Evolutionary conservation across 306 rosid genomes (phyloP).

Genomic region (Acmispon strigosus): DNA sequence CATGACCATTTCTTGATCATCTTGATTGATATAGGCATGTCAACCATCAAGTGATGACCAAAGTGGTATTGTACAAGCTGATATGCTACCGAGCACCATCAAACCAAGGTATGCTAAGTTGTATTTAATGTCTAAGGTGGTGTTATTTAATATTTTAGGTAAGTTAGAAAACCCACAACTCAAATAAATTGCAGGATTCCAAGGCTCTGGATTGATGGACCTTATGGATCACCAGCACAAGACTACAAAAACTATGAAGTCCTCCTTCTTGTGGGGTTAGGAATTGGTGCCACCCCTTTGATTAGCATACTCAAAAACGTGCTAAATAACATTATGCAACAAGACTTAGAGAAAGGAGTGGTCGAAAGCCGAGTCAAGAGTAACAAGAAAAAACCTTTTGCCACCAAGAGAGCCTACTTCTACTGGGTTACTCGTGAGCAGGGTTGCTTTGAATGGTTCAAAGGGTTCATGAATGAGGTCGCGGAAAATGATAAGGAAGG

Average conservation of each 20-base stretch:
- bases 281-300: constrained; percentile 85
- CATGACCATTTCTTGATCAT: not conserved
- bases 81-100: constrained; percentile 39
- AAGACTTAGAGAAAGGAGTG: constrained; percentile 39
- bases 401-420: constrained; percentile 69
- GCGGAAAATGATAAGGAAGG: constrained; percentile 62
- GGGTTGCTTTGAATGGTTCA: constrained; percentile 87
- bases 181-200: constrained; percentile 54
- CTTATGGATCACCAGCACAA: constrained; percentile 93
- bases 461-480: constrained; percentile 76
- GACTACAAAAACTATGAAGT: constrained; percentile 85
- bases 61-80: constrained; percentile 79
- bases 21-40: constrained; percentile 49
- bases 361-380: constrained; percentile 18
- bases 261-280: constrained; percentile 76
- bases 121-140: not conserved
- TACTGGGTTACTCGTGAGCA: constrained; percentile 91
- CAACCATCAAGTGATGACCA: constrained; percentile 62
- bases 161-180: too few relatives aligned
- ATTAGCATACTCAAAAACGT: constrained; percentile 86
- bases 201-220: constrained; percentile 63
- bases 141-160: too few relatives aligned
- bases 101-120: constrained; percentile 42
- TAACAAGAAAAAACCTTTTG: constrained; percentile 51
- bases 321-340: constrained; percentile 66